These are phyloP conservation scores for Teratosphaeriaceae sp. DNA, from an alignment of 2,329 filamentous ascomycete genomes.

Conservation along the genomic window DNA sequence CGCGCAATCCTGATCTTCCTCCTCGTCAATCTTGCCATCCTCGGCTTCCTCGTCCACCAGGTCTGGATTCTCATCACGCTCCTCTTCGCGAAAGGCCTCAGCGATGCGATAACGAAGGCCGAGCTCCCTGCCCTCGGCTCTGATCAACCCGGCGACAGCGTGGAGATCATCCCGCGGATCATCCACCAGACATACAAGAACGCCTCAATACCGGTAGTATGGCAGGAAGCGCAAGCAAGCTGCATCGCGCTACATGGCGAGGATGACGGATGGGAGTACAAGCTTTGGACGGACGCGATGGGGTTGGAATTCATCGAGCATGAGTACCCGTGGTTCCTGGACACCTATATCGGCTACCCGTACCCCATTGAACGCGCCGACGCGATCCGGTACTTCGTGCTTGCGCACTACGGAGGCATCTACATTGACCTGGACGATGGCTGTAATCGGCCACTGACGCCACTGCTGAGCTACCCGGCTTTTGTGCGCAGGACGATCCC, in stretches of 20 bases:
- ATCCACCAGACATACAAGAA: conserved; percentile 74
- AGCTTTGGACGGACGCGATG: conserved; percentile 71
- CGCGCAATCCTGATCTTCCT: conserved; percentile 57
- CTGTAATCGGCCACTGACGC: conserved; percentile 60
- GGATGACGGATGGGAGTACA: conserved; percentile 59
- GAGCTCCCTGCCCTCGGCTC: conserved; percentile 62
- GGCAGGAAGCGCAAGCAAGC: conserved; percentile 58
- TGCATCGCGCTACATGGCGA: conserved; percentile 57
- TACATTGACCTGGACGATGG: conserved; percentile 74
- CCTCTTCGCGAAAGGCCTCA: conserved; percentile 59
- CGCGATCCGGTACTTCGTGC: conserved; percentile 68
- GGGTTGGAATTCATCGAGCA: conserved; percentile 63
- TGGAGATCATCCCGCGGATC: conserved; percentile 65
- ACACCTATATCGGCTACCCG: conserved; percentile 66
- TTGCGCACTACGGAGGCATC: conserved; percentile 70
- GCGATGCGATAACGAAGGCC: conserved; percentile 58
- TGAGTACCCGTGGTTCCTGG: conserved; percentile 65
- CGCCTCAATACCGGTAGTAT: conserved; percentile 59
- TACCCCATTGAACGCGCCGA: conserved; percentile 74
- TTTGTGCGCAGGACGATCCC: conserved; percentile 66
- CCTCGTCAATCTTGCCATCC: conserved; percentile 56
- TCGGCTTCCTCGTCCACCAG: conserved; percentile 58
- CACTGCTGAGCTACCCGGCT: conserved; percentile 59
- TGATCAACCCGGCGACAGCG: conserved; percentile 46
- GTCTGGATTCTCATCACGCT: conserved; percentile 67